Percentiles rank a stretch among this genome's conserved stretches.
phyloP scores from a whole-genome alignment of 768 basidiomycete genomes.

The Rhodotorula paludigena region DNA sequence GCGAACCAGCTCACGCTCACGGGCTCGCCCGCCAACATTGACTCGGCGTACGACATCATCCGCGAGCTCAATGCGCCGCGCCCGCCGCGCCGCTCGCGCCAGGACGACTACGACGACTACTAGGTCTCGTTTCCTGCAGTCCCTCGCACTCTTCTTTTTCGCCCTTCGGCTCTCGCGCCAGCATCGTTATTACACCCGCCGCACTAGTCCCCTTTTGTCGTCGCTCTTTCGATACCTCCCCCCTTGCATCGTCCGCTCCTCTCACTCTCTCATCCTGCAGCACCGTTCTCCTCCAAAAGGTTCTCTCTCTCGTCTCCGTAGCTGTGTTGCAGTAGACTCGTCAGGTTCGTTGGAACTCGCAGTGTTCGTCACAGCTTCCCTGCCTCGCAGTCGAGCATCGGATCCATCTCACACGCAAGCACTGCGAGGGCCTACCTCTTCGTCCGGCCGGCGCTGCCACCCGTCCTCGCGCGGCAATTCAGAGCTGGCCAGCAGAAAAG shows the following conservation, averaged over 20 bases:
- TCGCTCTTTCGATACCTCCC: not conserved
- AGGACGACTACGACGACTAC: constrained; percentile 3
- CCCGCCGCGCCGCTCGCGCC: not conserved
- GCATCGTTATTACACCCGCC: not conserved
- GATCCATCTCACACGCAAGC: not conserved
- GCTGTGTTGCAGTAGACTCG: too few species aligned
- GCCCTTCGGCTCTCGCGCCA: not conserved
- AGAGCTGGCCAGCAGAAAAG: too few species aligned
- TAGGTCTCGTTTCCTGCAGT: not conserved
- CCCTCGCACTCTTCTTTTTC: not conserved
- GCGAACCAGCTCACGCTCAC: constrained; percentile 39
- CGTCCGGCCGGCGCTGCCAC: not conserved
- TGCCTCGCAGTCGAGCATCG: too few species aligned
- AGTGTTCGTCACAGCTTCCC: too few species aligned
- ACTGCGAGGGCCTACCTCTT: not conserved
- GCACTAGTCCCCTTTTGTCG: not conserved
- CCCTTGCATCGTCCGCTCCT: too few species aligned
- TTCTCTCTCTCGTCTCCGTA: too few species aligned
- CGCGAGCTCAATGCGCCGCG: constrained; percentile 29
- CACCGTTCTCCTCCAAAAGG: too few species aligned
- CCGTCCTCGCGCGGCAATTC: not conserved
- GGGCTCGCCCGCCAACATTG: constrained; percentile 33
- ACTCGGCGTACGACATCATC: constrained; percentile 23
- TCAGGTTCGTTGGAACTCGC: too few species aligned
- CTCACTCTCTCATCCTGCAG: too few species aligned